Base-by-base conservation (phyloP, 2,329 filamentous ascomycete species). In the Didymella keratinophila region DNA sequence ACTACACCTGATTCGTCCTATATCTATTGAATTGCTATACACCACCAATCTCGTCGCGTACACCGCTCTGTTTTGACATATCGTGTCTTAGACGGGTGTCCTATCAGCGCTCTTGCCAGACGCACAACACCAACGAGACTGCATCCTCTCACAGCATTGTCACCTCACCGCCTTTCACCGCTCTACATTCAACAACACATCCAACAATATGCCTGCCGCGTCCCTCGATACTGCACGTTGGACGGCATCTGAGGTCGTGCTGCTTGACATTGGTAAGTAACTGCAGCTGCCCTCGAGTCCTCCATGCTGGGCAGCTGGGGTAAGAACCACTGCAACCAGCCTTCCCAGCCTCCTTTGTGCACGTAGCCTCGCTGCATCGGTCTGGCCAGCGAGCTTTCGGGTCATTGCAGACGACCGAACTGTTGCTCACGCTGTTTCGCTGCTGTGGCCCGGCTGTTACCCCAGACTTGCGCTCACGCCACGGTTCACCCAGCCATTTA, bases 221-320 rank as follows among this genome's bases (percentile, higher is more conserved):
- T 60, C 67, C 32, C 59, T 76, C 60, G 63, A 76, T 56, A 23
- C 32, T 58, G 64, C 52, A 58, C 71, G 72, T 60, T 76, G 73
- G 72, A 61, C 49, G 45, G 53, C 57, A 65, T 68, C 81, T 52
- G 81, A 82, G 69, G 80, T 82, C 34, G 78, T 85, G 67, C 74
- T 87, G 68, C 81, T 87, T 65, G 84, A 86, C 74, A 86, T 87
- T 72, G 84, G 84, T 87, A 80, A 80, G 81, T 77, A 50, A 51
- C 42, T 37, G 59, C 58, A 55, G 36, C 54, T 55, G 57, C 60
- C 51, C 60, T 64, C 61, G 59, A 64, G 63, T 67, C 56, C 45
- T 49, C 52, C 55, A 42, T 61, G 48, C 59, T 50, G 58, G 32
- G 41, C 39, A 60, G 48, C 59, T 50, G 58, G 32, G 41, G 46